Evolutionary conservation across 2,329 filamentous ascomycete species (phyloP).

Genomic region (Diaporthe sp.): DNA sequence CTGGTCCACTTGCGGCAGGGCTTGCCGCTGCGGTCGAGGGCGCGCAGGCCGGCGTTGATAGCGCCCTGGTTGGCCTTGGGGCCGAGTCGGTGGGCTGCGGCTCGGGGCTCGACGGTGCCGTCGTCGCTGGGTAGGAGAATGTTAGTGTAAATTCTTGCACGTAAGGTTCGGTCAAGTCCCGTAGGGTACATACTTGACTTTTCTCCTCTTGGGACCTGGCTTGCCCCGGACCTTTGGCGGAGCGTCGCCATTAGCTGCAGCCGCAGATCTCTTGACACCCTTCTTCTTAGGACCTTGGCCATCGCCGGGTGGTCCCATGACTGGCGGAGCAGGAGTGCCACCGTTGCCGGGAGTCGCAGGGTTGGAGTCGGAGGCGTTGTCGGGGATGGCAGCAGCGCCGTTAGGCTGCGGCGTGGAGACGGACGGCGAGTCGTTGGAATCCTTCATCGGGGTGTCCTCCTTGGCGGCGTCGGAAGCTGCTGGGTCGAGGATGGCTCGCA

Average conservation of each 20-base stretch:
- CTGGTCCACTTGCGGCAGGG: slow-evolving; percentile 93
- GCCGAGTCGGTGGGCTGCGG: slow-evolving; percentile 82
- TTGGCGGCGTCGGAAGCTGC: slow-evolving; percentile 55
- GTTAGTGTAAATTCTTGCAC: slow-evolving; percentile 5
- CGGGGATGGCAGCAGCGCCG: slow-evolving; percentile 58
- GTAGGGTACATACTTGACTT: slow-evolving; percentile 79
- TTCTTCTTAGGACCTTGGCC: slow-evolving; percentile 75
- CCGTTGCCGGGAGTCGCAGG: slow-evolving; percentile 67
- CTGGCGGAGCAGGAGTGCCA: slow-evolving; percentile 64
- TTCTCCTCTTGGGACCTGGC: slow-evolving; percentile 97
- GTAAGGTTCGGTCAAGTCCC: background rate
- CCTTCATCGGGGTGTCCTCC: slow-evolving; percentile 50
- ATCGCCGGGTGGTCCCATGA: slow-evolving; percentile 70
- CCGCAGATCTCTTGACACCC: slow-evolving; percentile 75
- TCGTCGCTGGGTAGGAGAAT: slow-evolving; percentile 61
- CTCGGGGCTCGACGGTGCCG: slow-evolving; percentile 68
- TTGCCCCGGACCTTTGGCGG: slow-evolving; percentile 81
- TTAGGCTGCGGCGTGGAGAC: slow-evolving; percentile 52
- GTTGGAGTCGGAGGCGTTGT: slow-evolving; percentile 69
- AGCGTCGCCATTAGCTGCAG: slow-evolving; percentile 73
- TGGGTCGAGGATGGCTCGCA: slow-evolving; percentile 62
- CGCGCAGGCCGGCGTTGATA: slow-evolving; percentile 95
- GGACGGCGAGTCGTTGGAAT: slow-evolving; percentile 57
- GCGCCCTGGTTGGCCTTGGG: slow-evolving; percentile 97
- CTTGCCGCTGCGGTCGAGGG: slow-evolving; percentile 90